Base-by-base conservation (phyloP, 1,139 yeast species). In the Pichia sp. region DNA sequence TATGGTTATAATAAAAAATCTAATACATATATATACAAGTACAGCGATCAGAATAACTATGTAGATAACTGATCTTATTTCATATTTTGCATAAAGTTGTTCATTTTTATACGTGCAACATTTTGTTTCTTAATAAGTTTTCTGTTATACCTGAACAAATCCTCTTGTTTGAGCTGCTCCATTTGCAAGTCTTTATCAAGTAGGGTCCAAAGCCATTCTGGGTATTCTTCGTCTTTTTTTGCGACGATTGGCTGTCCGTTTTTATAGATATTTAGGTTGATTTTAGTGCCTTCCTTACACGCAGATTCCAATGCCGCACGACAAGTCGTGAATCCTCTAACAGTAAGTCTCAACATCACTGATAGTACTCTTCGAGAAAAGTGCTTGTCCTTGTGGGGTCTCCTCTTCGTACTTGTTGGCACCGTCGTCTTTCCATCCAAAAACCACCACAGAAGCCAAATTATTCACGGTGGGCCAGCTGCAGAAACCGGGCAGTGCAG, bases 191-290 rank as follows among this genome's bases (percentile, higher is more conserved):
- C 70, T 44, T 74, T 68, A 58, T 88, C 94, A 35, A 88, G 72
- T 47, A 85, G 69, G n/a, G 72, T 76, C 98, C 98, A 91, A 45
- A 91, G 72, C 97, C 97, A 91, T 38, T 73, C 85, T 4, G 98
- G 98, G 58, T 91, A 91, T 55, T 89, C 95, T 31, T 70, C 67
- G 58, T 91, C 97, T 48, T 82, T 84, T 43, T 82, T 64, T 2
- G 98, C 97, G 6, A 86, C 79, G n/a, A 95, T 91, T 52, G 88
- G 96, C 48, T 80, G 77, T 19, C 93, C 95, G 30, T 72, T 69
- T 59, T 88, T 88, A 57, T 73, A 76, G 42, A 91, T 72, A 54
- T 84, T 84, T 55, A 89, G 66, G 55, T 84, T 84, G 50, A 91
- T 69, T 12, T 74, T 71, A 0, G 97, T 85, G 7, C 98, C 98